A percentile compares a stretch with the other conserved stretches of the same genome.
These are phyloP conservation scores for Lichtheimia ramosa DNA, from an alignment of 371 early-diverging fungal species.

Conservation along the genomic window DNA sequence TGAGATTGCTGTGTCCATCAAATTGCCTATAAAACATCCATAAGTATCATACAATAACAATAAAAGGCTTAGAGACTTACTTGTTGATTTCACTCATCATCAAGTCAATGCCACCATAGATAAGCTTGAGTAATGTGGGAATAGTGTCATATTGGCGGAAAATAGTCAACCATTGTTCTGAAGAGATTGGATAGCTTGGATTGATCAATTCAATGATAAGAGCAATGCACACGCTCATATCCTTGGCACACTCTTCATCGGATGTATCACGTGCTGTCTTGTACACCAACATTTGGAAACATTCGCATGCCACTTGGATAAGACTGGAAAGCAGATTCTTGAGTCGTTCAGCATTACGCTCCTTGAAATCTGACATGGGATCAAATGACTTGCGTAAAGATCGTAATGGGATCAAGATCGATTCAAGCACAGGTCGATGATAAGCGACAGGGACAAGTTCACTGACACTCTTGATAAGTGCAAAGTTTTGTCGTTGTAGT, in stretches of 20 bases:
- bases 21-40: constrained; percentile 21
- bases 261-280: constrained; percentile 18
- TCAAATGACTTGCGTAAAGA: constrained; percentile 25
- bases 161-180: constrained; percentile 22
- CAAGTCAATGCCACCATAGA: constrained; percentile 31
- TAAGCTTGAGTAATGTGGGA: constrained; percentile 22
- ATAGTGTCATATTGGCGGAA: constrained; percentile 27
- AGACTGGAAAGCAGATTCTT: constrained; percentile 7
- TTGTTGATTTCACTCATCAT: constrained; percentile 37
- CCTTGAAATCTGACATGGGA: constrained; percentile 9
- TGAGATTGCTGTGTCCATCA: constrained; percentile 7
- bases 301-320: constrained; percentile 28
- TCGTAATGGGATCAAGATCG: constrained; percentile 30
- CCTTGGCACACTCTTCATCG: constrained; percentile 32
- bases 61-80: constrained; percentile 12
- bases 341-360: constrained; percentile 3
- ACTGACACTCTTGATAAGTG: constrained; percentile 28
- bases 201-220: constrained; percentile 35
- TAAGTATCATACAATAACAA: neutral
- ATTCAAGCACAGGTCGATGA: constrained; percentile 43
- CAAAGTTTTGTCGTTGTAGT: constrained; percentile 33
- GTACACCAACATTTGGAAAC: constrained; percentile 31
- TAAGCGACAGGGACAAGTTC: constrained; percentile 24
- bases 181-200: constrained; percentile 20
- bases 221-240: constrained; percentile 33